These are phyloP conservation scores for Linum usitatissimum DNA, from an alignment of 345 rosid species.

Conservation along the genomic window DNA sequence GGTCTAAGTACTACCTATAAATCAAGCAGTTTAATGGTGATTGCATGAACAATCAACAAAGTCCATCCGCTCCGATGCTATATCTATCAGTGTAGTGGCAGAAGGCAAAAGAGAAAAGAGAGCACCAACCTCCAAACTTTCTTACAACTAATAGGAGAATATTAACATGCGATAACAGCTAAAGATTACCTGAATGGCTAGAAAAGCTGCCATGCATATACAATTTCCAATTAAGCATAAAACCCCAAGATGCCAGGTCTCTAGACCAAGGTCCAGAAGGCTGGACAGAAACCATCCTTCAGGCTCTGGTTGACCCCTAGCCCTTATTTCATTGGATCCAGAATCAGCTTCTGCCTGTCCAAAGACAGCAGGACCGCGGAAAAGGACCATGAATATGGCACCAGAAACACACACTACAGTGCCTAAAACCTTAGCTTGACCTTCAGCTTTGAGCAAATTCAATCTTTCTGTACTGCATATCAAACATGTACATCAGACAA, in stretches of 20 bases:
- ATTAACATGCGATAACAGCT: not conserved
- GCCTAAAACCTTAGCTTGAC: slow-evolving; percentile 83
- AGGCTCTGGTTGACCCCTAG: slow-evolving; percentile 85
- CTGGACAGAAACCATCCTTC: slow-evolving; percentile 60
- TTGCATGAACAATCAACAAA: not conserved
- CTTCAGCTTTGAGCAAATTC: slow-evolving; percentile 66
- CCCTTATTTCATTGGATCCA: slow-evolving; percentile 45
- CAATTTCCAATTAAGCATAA: slow-evolving; percentile 93
- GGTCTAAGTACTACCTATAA: not conserved
- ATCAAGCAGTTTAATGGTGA: not conserved
- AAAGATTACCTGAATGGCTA: slow-evolving; percentile 75
- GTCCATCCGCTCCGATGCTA: not conserved
- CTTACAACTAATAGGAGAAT: not conserved
- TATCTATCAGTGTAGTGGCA: not conserved
- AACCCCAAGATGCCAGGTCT: slow-evolving; percentile 82
- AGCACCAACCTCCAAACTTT: not conserved
- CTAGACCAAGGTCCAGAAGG: slow-evolving; percentile 52
- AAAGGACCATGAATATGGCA: slow-evolving; percentile 75
- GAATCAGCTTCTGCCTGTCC: slow-evolving; percentile 49
- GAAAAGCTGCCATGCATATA: slow-evolving; percentile 90
- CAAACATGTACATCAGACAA: slow-evolving; percentile 16
- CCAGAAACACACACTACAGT: slow-evolving; percentile 75
- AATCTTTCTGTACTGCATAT: slow-evolving; percentile 90
- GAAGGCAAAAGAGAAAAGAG: not conserved
- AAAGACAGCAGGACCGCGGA: slow-evolving; percentile 76